Conservation (phyloP, 805 yeast species). For the Spathaspora boniae region DNA sequence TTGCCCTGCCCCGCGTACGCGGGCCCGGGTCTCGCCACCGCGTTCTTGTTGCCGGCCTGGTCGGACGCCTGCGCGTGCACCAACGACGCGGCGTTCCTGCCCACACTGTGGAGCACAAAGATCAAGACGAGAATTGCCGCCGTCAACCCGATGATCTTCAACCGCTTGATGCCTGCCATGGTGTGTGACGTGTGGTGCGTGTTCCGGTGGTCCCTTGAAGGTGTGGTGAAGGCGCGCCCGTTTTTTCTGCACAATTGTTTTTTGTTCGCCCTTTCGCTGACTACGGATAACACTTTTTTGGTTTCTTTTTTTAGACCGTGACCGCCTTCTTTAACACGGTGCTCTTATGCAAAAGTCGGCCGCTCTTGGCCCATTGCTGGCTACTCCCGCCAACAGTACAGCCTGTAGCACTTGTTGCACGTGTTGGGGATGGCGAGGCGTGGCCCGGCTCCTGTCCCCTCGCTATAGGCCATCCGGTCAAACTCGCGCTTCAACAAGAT, state of each 20-base stretch:
- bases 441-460: too few species aligned
- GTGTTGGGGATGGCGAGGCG: conserved; percentile 9
- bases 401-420: conserved; percentile 12
- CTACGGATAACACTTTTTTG: too few species aligned
- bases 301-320: not conserved
- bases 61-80: conserved; percentile 11
- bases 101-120: conserved; percentile 10
- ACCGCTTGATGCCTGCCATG: conserved; percentile 11
- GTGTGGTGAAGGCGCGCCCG: not conserved
- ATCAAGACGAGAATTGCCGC: conserved; percentile 7
- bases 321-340: not conserved
- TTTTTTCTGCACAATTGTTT: too few species aligned
- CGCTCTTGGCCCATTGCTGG: too few species aligned
- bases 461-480: conserved; percentile 26
- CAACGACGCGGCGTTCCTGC: conserved; percentile 10
- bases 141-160: conserved; percentile 9
- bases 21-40: conserved; percentile 2
- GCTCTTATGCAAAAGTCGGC: not conserved
- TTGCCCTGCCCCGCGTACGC: not conserved
- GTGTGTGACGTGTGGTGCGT: too few species aligned
- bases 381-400: conserved; percentile 11
- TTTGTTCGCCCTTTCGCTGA: too few species aligned
- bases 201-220: not conserved
- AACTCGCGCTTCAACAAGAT: conserved; percentile 51
- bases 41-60: conserved; percentile 8